phyloP scores from a whole-genome alignment of 2,329 filamentous ascomycete species.

The Bertia moriformis region DNA sequence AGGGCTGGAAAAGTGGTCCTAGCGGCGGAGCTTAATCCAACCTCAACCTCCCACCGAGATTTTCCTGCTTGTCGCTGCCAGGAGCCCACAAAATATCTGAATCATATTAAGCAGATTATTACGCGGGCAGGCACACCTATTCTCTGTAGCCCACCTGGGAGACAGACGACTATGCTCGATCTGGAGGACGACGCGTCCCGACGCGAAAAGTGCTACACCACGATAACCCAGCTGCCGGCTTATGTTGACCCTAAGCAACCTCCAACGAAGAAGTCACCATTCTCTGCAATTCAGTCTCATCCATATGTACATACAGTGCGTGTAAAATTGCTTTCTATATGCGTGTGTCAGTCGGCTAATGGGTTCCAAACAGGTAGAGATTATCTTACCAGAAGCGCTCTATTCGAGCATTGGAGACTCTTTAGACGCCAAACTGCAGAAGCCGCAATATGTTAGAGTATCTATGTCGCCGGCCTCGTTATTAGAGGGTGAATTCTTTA shows the following conservation, averaged over 20 bases:
- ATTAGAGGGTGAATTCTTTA: slow-evolving; percentile 40
- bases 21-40: background rate
- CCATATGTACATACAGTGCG: slow-evolving; percentile 35
- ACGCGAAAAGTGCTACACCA: slow-evolving; percentile 32
- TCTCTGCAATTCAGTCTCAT: slow-evolving; percentile 32
- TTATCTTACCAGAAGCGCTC: slow-evolving; percentile 33
- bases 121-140: too few species aligned
- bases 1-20: too few species aligned
- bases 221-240: slow-evolving; percentile 23
- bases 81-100: too few species aligned
- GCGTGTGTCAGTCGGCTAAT: background rate
- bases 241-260: slow-evolving; percentile 37
- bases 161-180: slow-evolving; percentile 19
- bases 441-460: slow-evolving; percentile 32
- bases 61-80: too few species aligned
- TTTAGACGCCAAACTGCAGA: slow-evolving; percentile 17
- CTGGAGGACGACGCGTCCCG: slow-evolving; percentile 8
- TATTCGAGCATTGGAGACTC: slow-evolving; percentile 23
- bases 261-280: slow-evolving; percentile 39
- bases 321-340: background rate
- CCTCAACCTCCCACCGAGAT: too few species aligned
- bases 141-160: too few species aligned
- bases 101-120: too few species aligned
- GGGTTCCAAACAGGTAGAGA: slow-evolving; percentile 12
- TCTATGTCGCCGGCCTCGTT: slow-evolving; percentile 37